Base-by-base conservation (phyloP, 2,329 filamentous ascomycete genomes). In the Alternaria sp. region DNA sequence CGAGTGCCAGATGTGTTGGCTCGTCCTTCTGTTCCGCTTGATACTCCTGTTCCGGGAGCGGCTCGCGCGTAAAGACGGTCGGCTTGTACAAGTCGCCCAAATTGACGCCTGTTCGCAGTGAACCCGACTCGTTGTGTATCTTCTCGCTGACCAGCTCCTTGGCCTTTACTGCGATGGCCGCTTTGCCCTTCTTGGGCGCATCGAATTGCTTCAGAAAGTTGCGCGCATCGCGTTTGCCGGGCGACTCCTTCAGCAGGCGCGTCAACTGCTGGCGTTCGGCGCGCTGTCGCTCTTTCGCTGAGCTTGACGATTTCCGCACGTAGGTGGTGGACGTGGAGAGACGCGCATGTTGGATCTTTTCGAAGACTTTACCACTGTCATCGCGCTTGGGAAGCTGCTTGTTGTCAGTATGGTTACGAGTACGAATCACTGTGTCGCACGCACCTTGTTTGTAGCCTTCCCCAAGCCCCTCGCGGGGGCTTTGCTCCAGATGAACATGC, bases 181-280 rank as follows among this genome's bases (percentile, higher is more conserved):
- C 53, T 20, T 64, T 62, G 4, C 42, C 46, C 60, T 69, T 69
- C 16, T 70, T 70, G 18, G 74, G 63, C 14, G 66, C 62, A 48
- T 88, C 89, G 76, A 97, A 96, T 62, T 93, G 94, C 69, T 95
- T 91, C 16, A 99, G 85, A 75, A 97, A 99, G 38, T 92, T 89
- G 78, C 91, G 94, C 48, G 94, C 93, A 81, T 99, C 95, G 70
- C 95, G 89, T 79, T 94, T 96, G 0, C 94, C 97, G 6, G 94
- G 91, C 11, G 93, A 93, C 18, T 94, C 93, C 72, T 92, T 92
- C 32, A 99, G 84, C 4, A 98, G 64, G 30, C 72, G 73, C 20
- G 74, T 77, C 70, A 78, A 66, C 65, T 77, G 71, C 48, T 77
- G 69, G 52, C 76, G 75, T 58, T 78, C 74, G 39, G 74, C 73